Conservation (phyloP, 73 alveolate genomes). For the Breviolum minutum region DNA sequence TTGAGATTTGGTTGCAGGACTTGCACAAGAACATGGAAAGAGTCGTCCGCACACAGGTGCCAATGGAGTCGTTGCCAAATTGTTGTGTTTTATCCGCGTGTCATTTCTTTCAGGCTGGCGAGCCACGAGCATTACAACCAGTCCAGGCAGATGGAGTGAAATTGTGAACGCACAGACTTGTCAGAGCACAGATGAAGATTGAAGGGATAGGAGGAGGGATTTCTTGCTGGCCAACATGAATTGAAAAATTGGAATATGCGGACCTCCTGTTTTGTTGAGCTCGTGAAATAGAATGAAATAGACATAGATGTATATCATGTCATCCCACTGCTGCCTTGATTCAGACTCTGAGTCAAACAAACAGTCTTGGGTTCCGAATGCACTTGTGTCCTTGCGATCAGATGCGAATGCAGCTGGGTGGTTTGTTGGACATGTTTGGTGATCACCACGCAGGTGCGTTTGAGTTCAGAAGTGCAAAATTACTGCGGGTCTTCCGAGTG, state of each 20-base stretch:
- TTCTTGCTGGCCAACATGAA: too few relatives aligned
- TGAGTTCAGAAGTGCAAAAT: too few relatives aligned
- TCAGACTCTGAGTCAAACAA: too few relatives aligned
- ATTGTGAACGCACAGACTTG: too few relatives aligned
- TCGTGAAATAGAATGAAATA: too few relatives aligned
- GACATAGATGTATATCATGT: too few relatives aligned
- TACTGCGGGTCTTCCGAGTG: background rate
- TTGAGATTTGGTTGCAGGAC: slow-evolving; percentile 4
- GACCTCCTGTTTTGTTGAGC: too few relatives aligned
- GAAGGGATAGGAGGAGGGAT: background rate
- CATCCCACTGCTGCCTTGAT: too few relatives aligned
- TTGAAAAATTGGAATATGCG: too few relatives aligned
- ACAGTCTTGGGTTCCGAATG: too few relatives aligned
- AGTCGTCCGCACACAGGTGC: slow-evolving; percentile 44
- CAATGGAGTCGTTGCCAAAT: background rate
- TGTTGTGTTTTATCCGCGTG: too few relatives aligned
- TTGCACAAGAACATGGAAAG: slow-evolving; percentile 86
- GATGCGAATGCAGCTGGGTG: slow-evolving; percentile 92
- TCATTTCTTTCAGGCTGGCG: slow-evolving; percentile 5
- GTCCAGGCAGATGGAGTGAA: slow-evolving; percentile 17
- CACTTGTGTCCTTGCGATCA: background rate
- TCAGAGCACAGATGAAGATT: background rate
- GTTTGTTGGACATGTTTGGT: slow-evolving; percentile 86
- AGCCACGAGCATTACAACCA: slow-evolving; percentile 34
- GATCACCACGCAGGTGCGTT: slow-evolving; percentile 76